phyloP scores from a whole-genome alignment of 139 green algal species.

The Coelastrella sp. region DNA sequence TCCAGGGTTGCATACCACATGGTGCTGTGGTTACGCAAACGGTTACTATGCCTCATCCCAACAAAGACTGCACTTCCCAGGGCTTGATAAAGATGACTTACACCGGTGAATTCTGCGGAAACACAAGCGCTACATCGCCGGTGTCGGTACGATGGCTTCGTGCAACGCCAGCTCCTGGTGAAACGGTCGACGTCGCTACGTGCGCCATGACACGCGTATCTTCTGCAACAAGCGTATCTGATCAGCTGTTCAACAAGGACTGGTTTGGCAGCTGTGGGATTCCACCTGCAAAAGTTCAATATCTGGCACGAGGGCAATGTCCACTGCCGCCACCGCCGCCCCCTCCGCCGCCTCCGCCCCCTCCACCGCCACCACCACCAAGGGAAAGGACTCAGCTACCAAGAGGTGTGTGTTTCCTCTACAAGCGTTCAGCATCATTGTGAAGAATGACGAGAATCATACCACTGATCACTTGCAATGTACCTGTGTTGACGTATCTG shows the following conservation, averaged over 20 bases:
- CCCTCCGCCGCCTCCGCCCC: neutral
- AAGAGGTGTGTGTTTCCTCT: neutral
- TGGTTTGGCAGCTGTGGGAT: conserved; percentile 33
- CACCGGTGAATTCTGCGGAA: conserved; percentile 2
- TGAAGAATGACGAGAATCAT: too few relatives aligned
- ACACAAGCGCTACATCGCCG: neutral
- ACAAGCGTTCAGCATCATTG: too few relatives aligned
- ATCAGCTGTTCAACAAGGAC: conserved; percentile 17
- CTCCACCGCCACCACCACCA: neutral
- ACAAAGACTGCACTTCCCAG: neutral
- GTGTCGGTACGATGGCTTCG: neutral
- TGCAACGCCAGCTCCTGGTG: neutral
- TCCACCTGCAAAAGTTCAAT: conserved; percentile 7
- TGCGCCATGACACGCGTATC: neutral
- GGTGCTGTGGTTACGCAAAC: neutral
- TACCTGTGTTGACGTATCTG: neutral
- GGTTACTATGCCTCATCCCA: neutral
- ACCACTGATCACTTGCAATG: neutral
- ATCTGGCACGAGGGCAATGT: conserved; percentile 2
- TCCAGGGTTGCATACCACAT: conserved; percentile 1
- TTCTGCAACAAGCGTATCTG: neutral
- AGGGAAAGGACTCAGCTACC: neutral
- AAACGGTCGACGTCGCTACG: neutral
- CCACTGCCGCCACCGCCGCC: neutral
- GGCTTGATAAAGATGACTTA: conserved; percentile 3